Conservation (phyloP, 2,329 filamentous ascomycete genomes). For the Cryphonectria naterciae region DNA sequence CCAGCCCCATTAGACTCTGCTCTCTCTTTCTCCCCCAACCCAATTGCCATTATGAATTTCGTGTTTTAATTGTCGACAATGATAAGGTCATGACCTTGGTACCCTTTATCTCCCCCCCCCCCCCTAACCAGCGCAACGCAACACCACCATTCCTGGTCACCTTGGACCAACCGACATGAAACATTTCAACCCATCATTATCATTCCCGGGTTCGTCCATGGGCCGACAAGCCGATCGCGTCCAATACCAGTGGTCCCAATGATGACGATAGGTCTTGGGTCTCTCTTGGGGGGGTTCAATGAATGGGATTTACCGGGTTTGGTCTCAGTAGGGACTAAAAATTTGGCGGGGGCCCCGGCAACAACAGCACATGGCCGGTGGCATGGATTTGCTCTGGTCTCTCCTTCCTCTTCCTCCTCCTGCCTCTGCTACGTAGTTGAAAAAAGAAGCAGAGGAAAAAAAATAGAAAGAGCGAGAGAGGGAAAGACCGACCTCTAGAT, state of each 20-base stretch:
- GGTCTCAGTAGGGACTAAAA: constrained; percentile 8
- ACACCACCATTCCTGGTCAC: constrained; percentile 10
- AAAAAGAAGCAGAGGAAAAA: neutral
- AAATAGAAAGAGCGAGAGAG: neutral
- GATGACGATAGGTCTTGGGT: constrained; percentile 15
- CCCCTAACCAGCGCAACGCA: constrained; percentile 1
- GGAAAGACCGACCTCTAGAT: neutral
- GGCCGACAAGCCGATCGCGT: constrained; percentile 14
- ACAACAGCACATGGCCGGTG: neutral
- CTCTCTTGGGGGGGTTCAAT: neutral
- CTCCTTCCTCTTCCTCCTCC: neutral
- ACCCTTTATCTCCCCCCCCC: constrained; percentile 27
- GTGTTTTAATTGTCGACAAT: constrained; percentile 37
- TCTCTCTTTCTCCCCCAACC: constrained; percentile 23
- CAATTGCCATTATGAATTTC: constrained; percentile 44
- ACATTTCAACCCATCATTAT: constrained; percentile 17
- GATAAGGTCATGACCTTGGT: constrained; percentile 39
- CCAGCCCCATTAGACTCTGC: constrained; percentile 16
- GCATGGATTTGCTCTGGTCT: constrained; percentile 21
- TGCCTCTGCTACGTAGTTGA: neutral
- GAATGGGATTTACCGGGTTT: neutral
- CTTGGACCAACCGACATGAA: constrained; percentile 22
- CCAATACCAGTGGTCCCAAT: constrained; percentile 23
- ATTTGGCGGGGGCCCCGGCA: constrained; percentile 28
- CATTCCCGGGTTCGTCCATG: constrained; percentile 18